phyloP scores from a whole-genome alignment of 441 rosid genomes.

The Brassica hybrid region DNA sequence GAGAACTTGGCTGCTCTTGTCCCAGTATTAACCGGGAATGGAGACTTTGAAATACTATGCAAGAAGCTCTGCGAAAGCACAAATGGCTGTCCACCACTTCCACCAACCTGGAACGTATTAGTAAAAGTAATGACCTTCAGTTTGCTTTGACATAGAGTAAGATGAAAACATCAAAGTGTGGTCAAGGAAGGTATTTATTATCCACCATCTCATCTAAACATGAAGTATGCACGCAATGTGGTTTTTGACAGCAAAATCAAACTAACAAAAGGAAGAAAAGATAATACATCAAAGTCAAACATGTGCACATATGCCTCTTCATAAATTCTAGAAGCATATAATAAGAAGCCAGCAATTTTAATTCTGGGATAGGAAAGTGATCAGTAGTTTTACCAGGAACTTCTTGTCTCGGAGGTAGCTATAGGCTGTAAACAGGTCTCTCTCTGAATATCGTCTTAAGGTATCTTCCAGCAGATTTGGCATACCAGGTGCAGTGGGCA shows the following conservation, averaged over 20 bases:
- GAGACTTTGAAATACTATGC: conserved; percentile 76
- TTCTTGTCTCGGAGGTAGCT: conserved; percentile 92
- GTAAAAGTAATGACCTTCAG: conserved; percentile 31
- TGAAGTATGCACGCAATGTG: conserved; percentile 12
- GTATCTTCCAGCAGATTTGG: conserved; percentile 82
- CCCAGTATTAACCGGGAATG: conserved; percentile 85
- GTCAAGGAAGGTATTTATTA: conserved; percentile 12
- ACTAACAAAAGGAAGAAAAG: conserved; percentile 4
- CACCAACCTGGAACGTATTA: conserved; percentile 76
- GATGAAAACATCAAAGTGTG: conserved; percentile 17
- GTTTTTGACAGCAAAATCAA: conserved; percentile 19
- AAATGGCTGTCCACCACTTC: conserved; percentile 80
- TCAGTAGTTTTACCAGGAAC: conserved; percentile 68
- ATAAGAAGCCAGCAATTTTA: conserved; percentile 27
- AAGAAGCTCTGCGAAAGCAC: conserved; percentile 82
- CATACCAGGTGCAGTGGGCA: conserved; percentile 67
- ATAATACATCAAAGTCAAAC: conserved; percentile 11
- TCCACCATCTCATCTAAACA: conserved; percentile 25
- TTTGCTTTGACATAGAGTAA: conserved; percentile 16
- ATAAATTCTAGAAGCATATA: conserved; percentile 10
- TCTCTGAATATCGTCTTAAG: conserved; percentile 86
- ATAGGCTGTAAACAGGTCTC: conserved; percentile 95
- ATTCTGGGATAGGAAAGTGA: conserved; percentile 16
- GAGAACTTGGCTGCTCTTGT: conserved; percentile 83
- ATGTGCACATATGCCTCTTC: conserved; percentile 28